Evolutionary conservation across 805 yeast genomes (phyloP), one percentile per base, ranked within the genome.

Genomic region (Metschnikowia henanensis): DNA sequence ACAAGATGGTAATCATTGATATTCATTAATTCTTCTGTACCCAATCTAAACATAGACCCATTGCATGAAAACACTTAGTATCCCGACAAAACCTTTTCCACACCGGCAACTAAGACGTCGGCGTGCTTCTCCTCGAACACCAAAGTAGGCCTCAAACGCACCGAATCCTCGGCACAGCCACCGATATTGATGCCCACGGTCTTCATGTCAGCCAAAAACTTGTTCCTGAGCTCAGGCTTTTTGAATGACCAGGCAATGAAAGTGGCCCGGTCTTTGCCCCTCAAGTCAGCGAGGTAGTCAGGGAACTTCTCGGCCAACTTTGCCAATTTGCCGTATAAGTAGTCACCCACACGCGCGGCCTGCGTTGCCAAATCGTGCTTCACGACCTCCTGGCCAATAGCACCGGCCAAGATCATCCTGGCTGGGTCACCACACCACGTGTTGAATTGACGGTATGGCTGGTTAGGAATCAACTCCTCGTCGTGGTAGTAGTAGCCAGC

Each of bases 341-440:
- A 86, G 50, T 66, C 75, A 55, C 95, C 95, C 36, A 84, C 85
- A 58, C 73, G 70, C 8, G 67, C 69, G 43, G 84, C 78, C 51
- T 77, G 72, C 28, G 69, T 65, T 37, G 79, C 75, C 55, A 87
- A 76, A 55, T 80, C 77, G 61, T 85, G 66, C 55, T 79, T 79
- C 37, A 70, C 66, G 37, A 85, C 71, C 70, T 87, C 90, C 52
- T 76, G 63, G 57, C 79, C 80, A 60, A 87, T 84, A 52, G 87
- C 81, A 59, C 84, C 82, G 44, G 91, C 86, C 57, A 88, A 73
- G 57, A 87, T 71, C 63, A 85, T 77, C 68, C 83, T 81, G 47
- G 90, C 84, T 64, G 95, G 91, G 70, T 87, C 95, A 58, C 95
- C 95, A 70, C 92, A 85, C 95, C 95, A 87, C 46, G 95, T 87